These are phyloP conservation scores for Metschnikowia lunata DNA, from an alignment of 805 yeast species.

Conservation along the genomic window DNA sequence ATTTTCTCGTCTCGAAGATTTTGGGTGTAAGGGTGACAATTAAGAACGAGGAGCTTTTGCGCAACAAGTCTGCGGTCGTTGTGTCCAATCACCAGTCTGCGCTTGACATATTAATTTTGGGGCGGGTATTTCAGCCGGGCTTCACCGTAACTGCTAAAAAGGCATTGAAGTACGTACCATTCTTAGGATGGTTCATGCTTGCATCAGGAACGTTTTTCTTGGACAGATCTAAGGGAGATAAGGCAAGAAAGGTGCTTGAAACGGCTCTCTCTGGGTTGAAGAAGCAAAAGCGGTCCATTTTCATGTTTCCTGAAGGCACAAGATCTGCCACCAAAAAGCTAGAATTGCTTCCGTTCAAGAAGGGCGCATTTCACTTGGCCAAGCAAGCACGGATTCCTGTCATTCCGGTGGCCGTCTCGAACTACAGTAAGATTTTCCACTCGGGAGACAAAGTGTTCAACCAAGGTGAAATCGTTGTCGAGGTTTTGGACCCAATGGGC, in stretches of 20 bases:
- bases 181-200: constrained; percentile 96
- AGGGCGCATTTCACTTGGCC: constrained; percentile 98
- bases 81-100: constrained; percentile 90
- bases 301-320: constrained; percentile 97
- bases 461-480: constrained; percentile 70
- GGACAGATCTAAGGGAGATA: constrained; percentile 72
- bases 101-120: constrained; percentile 77
- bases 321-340: constrained; percentile 73
- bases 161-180: constrained; percentile 77
- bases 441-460: constrained; percentile 61
- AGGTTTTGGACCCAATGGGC: constrained; percentile 75
- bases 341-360: constrained; percentile 80
- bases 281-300: constrained; percentile 64
- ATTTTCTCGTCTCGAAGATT: constrained; percentile 51
- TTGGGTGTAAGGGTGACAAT: constrained; percentile 70
- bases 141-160: constrained; percentile 92
- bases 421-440: constrained; percentile 72
- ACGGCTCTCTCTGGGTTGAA: constrained; percentile 62
- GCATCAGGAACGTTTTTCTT: constrained; percentile 87
- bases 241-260: constrained; percentile 72
- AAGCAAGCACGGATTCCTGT: constrained; percentile 87
- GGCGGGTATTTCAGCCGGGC: constrained; percentile 78
- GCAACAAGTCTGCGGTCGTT: constrained; percentile 66
- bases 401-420: constrained; percentile 82
- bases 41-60: constrained; percentile 40